Conservation (phyloP, 1,139 yeast species). For the Casaregolazyma lundiana region DNA sequence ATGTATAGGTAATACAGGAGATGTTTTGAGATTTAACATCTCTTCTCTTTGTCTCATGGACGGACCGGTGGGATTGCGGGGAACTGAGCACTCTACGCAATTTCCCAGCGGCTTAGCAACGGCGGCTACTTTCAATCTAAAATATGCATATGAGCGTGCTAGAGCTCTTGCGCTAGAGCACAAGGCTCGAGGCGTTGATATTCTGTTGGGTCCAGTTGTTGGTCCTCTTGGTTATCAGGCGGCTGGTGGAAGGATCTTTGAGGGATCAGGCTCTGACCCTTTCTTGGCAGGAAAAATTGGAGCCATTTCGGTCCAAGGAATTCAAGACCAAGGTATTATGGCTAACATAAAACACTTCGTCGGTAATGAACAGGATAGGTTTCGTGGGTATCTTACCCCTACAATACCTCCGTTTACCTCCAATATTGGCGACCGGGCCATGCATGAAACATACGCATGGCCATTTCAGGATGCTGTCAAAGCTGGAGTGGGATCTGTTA, state of each 20-base stretch:
- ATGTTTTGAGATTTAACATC: constrained; percentile 52
- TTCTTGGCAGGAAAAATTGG: constrained; percentile 56
- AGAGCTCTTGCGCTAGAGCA: constrained; percentile 56
- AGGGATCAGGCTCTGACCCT: constrained; percentile 62
- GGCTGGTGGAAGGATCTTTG: constrained; percentile 64
- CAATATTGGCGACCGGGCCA: constrained; percentile 56
- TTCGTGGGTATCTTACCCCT: constrained; percentile 56
- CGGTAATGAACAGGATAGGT: constrained; percentile 63
- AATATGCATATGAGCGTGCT: constrained; percentile 44
- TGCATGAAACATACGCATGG: constrained; percentile 63
- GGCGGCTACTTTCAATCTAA: constrained; percentile 43
- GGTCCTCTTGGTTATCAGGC: constrained; percentile 60
- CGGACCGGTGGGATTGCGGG: constrained; percentile 60
- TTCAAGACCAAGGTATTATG: constrained; percentile 55
- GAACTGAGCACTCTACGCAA: constrained; percentile 51
- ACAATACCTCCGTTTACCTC: constrained; percentile 31
- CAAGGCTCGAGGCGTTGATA: constrained; percentile 54
- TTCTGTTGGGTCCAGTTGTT: constrained; percentile 53
- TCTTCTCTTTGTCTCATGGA: constrained; percentile 60
- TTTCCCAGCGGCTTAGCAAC: constrained; percentile 50
- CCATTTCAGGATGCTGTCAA: constrained; percentile 61
- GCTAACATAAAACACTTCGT: constrained; percentile 53
- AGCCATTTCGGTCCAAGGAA: constrained; percentile 50
- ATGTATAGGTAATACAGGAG: constrained; percentile 61
- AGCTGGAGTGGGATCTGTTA: constrained; percentile 58